Evolutionary conservation across 495 filamentous ascomycete genomes (phyloP).

Genomic region (Filosporella fistucella): DNA sequence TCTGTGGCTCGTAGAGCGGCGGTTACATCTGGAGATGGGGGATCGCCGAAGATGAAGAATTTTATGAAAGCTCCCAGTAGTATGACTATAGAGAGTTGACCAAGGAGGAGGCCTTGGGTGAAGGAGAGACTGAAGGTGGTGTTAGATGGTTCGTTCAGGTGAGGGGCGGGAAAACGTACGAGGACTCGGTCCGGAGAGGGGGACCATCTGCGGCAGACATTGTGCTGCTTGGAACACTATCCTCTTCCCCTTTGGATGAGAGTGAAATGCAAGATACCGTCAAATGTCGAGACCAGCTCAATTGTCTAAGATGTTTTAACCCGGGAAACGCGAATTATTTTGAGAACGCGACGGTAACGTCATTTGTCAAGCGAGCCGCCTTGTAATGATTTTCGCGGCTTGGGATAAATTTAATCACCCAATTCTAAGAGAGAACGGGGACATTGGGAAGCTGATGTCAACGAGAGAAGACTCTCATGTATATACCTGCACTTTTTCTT

Average conservation of each 20-base stretch:
- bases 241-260: background rate
- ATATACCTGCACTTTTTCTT: too few species aligned
- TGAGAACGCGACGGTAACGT: conserved; percentile 5
- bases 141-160: background rate
- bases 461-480: too few species aligned
- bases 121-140: conserved; percentile 64
- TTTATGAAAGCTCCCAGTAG: conserved; percentile 94
- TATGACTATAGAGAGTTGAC: conserved; percentile 86
- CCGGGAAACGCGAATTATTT: conserved; percentile 6
- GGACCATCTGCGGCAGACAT: conserved; percentile 35
- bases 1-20: conserved; percentile 64
- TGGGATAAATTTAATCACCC: too few species aligned
- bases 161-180: conserved; percentile 1
- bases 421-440: too few species aligned
- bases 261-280: too few species aligned
- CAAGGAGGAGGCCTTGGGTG: conserved; percentile 88
- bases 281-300: conserved; percentile 9
- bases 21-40: conserved; percentile 73
- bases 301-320: background rate
- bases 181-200: conserved; percentile 25
- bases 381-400: too few species aligned
- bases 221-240: conserved; percentile 9
- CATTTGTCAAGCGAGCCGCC: too few species aligned
- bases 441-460: too few species aligned
- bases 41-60: conserved; percentile 99